Evolutionary conservation across 768 basidiomycete species (phyloP).

Genomic region (Tulasnella sp.): DNA sequence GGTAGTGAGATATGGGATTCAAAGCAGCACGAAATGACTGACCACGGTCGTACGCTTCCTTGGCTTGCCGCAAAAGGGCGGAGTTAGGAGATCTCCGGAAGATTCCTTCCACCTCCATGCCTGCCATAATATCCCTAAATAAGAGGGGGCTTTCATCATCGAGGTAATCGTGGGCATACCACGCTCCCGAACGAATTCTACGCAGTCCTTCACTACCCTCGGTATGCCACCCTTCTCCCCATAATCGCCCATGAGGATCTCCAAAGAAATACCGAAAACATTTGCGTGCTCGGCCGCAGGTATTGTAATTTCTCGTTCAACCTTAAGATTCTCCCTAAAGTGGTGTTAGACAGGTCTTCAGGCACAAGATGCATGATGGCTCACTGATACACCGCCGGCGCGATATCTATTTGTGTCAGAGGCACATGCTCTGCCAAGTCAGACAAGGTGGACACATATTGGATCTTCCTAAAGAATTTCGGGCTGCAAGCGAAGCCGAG

Average conservation of each 20-base stretch:
- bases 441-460: constrained; percentile 65
- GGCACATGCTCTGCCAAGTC: constrained; percentile 67
- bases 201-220: constrained; percentile 63
- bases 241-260: constrained; percentile 71
- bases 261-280: constrained; percentile 70
- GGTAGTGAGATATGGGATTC: not conserved
- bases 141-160: not conserved
- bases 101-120: constrained; percentile 59
- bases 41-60: constrained; percentile 81
- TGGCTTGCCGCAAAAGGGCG: constrained; percentile 54
- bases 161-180: constrained; percentile 25
- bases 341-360: not conserved
- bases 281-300: constrained; percentile 45
- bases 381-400: constrained; percentile 71
- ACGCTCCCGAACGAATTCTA: constrained; percentile 55
- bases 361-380: constrained; percentile 23
- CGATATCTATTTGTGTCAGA: constrained; percentile 77
- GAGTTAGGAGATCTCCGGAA: constrained; percentile 76
- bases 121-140: constrained; percentile 24
- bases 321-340: constrained; percentile 63
- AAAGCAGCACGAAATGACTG: not conserved
- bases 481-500: constrained; percentile 38
- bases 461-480: constrained; percentile 80
- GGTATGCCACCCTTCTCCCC: constrained; percentile 80
- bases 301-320: constrained; percentile 56